Percentiles rank a stretch among this genome's conserved stretches.
phyloP scores from a whole-genome alignment of 2,329 filamentous ascomycete genomes.

The Aspergillus sp. region DNA sequence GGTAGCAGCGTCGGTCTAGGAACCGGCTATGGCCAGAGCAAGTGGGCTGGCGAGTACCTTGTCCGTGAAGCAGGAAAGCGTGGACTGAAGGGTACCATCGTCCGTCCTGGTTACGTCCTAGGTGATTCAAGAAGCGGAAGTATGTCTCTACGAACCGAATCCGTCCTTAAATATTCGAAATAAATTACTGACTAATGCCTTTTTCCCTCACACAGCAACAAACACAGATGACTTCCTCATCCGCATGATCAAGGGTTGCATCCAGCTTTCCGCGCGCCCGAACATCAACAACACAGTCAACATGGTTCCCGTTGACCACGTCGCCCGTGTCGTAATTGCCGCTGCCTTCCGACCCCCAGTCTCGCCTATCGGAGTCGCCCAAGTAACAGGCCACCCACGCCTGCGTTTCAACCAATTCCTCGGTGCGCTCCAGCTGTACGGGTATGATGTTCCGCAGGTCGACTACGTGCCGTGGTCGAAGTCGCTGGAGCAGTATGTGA shows the following conservation, averaged over 20 bases:
- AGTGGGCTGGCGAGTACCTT: constrained; percentile 76
- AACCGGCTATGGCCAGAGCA: constrained; percentile 88
- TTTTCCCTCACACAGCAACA: constrained; percentile 35
- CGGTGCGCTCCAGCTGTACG: constrained; percentile 68
- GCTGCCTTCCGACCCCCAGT: constrained; percentile 64
- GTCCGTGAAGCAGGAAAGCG: constrained; percentile 75
- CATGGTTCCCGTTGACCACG: constrained; percentile 81
- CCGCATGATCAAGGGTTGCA: constrained; percentile 80
- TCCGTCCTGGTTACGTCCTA: constrained; percentile 82
- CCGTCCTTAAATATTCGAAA: background rate
- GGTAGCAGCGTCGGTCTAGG: constrained; percentile 74
- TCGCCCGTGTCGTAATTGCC: constrained; percentile 76
- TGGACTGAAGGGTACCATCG: constrained; percentile 72
- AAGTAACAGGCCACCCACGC: constrained; percentile 77
- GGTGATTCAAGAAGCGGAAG: constrained; percentile 68
- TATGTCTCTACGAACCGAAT: constrained; percentile 15
- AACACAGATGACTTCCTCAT: constrained; percentile 91
- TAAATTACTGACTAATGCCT: background rate
- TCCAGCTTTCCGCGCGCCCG: constrained; percentile 73
- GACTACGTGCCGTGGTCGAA: constrained; percentile 69
- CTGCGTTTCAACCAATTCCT: constrained; percentile 77
- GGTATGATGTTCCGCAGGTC: constrained; percentile 67
- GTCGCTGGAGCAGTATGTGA: constrained; percentile 68
- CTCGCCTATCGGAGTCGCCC: constrained; percentile 62
- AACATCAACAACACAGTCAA: constrained; percentile 85